A percentile compares a stretch with the other conserved stretches of the same genome.
Evolutionary conservation across 2,329 filamentous ascomycete species (phyloP).

Genomic region (Alternaria tenuissima): DNA sequence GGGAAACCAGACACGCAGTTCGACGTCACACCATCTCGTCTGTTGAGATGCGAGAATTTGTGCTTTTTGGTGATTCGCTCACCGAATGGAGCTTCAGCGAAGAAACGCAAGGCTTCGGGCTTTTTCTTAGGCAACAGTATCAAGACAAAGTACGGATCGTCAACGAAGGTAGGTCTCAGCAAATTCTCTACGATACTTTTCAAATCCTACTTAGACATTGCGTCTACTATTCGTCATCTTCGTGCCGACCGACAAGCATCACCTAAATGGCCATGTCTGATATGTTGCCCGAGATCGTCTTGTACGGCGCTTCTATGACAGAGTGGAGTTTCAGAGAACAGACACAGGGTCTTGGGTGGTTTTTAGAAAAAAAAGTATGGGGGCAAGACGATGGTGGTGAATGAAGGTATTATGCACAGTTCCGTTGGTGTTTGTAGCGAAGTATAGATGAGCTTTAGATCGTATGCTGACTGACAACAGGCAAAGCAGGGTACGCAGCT

Average conservation of each 20-base stretch:
- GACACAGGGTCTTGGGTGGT: conserved; percentile 34
- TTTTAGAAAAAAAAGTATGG: conserved; percentile 21
- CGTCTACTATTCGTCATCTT: neutral
- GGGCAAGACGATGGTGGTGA: conserved; percentile 29
- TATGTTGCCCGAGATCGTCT: conserved; percentile 29
- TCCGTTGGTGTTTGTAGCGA: neutral
- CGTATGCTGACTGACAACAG: conserved; percentile 16
- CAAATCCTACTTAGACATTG: neutral
- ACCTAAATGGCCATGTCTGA: conserved; percentile 2
- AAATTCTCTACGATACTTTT: neutral
- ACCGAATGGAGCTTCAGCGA: conserved; percentile 45
- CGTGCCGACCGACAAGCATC: neutral
- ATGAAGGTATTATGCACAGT: conserved; percentile 28
- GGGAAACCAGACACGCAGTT: too few species aligned
- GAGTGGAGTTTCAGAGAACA: conserved; percentile 33
- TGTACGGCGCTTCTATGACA: conserved; percentile 38
- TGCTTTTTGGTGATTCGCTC: conserved; percentile 49
- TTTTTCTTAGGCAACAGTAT: conserved; percentile 37
- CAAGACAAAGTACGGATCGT: conserved; percentile 35
- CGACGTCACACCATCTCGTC: neutral
- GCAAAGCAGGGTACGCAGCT: conserved; percentile 31
- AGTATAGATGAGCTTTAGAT: neutral
- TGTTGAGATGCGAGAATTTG: conserved; percentile 29
- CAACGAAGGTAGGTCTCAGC: conserved; percentile 37
- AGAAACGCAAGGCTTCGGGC: conserved; percentile 40